A percentile compares a stretch with the other conserved stretches of the same genome.
These are phyloP conservation scores for Stereocaulon alpinum DNA, from an alignment of 495 filamentous ascomycete genomes.

Conservation along the genomic window DNA sequence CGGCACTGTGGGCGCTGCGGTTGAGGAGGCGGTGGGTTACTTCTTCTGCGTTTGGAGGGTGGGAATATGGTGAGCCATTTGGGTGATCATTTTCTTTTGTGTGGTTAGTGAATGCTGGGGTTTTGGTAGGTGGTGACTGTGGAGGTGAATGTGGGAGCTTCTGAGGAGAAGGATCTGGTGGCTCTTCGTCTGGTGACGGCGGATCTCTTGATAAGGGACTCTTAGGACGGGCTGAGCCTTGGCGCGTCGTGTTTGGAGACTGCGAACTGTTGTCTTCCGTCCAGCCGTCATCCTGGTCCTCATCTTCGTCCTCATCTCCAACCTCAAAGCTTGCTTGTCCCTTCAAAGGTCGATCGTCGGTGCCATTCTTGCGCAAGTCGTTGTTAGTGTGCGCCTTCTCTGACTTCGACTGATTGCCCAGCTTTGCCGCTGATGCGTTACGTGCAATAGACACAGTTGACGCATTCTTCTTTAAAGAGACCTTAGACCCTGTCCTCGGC, in stretches of 20 bases:
- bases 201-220: slow-evolving; percentile 15
- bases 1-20: slow-evolving; percentile 12
- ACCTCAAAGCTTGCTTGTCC: slow-evolving; percentile 17
- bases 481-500: slow-evolving; percentile 17
- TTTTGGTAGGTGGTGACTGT: slow-evolving; percentile 16
- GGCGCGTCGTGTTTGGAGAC: slow-evolving; percentile 18
- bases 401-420: slow-evolving; percentile 18
- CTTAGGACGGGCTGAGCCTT: slow-evolving; percentile 10
- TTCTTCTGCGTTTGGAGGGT: slow-evolving; percentile 19
- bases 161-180: slow-evolving; percentile 15
- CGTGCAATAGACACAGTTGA: slow-evolving; percentile 15
- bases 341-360: slow-evolving; percentile 13
- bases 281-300: slow-evolving; percentile 21
- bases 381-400: slow-evolving; percentile 17
- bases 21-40: slow-evolving; percentile 22
- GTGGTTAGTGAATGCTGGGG: slow-evolving; percentile 7
- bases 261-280: slow-evolving; percentile 22
- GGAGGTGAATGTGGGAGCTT: slow-evolving; percentile 20
- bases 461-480: slow-evolving; percentile 18
- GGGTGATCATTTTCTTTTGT: not conserved
- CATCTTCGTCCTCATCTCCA: slow-evolving; percentile 21
- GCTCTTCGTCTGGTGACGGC: slow-evolving; percentile 20
- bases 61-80: slow-evolving; percentile 6
- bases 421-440: slow-evolving; percentile 11
- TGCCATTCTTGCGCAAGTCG: slow-evolving; percentile 12